A percentile compares a stretch with the other conserved stretches of the same genome.
Conservation (phyloP, 371 early-diverging fungal genomes). For the Choanephora cucurbitarum region DNA sequence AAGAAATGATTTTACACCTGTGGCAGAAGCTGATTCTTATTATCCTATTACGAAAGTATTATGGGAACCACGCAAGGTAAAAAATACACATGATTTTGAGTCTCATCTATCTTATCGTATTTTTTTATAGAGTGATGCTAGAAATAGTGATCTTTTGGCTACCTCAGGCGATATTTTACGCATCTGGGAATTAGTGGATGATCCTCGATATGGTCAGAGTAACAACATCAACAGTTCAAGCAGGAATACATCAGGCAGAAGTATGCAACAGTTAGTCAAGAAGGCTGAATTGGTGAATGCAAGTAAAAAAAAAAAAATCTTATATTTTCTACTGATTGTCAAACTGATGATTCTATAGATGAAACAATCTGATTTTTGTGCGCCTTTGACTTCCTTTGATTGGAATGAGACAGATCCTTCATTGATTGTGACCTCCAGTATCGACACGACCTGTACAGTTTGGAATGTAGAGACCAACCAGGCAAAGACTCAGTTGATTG, state of each 20-base stretch:
- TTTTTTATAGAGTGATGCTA: constrained; percentile 42
- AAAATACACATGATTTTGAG: background rate
- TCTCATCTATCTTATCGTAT: too few relatives aligned
- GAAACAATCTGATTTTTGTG: constrained; percentile 71
- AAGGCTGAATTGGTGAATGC: constrained; percentile 61
- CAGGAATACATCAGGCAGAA: constrained; percentile 14
- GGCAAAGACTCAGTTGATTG: constrained; percentile 96
- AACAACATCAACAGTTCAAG: constrained; percentile 34
- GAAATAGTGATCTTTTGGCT: constrained; percentile 76
- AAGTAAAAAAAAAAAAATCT: constrained; percentile 31
- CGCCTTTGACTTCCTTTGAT: constrained; percentile 95
- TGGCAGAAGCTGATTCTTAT: constrained; percentile 79
- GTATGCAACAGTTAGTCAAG: constrained; percentile 36
- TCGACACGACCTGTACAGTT: constrained; percentile 98
- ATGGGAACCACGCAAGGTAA: constrained; percentile 84
- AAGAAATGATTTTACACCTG: constrained; percentile 66
- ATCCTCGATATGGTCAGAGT: constrained; percentile 38
- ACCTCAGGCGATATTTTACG: constrained; percentile 87
- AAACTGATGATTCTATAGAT: too few relatives aligned
- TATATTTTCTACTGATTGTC: too few relatives aligned
- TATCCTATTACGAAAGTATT: constrained; percentile 90
- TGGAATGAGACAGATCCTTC: constrained; percentile 91
- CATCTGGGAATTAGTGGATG: constrained; percentile 84
- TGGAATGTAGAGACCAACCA: constrained; percentile 95
- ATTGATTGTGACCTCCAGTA: constrained; percentile 85